phyloP scores from a whole-genome alignment of 306 rosid genomes.

The Vigna reflexopilosa region DNA sequence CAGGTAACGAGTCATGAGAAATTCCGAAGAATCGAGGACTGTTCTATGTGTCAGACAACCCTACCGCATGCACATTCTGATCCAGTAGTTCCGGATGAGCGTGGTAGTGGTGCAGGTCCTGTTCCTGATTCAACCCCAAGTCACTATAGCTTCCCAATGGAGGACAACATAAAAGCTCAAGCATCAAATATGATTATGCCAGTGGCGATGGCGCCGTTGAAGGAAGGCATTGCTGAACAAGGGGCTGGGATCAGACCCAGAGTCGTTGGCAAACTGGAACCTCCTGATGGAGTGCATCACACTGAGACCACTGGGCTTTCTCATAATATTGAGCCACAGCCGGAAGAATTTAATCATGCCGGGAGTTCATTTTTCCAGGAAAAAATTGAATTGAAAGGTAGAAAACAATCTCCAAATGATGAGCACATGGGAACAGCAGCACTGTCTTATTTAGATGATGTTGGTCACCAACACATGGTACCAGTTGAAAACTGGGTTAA shows the following conservation, averaged over 20 bases:
- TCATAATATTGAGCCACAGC: constrained; percentile 50
- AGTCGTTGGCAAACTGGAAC: constrained; percentile 56
- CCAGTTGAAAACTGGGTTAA: constrained; percentile 55
- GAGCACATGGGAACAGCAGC: constrained; percentile 49
- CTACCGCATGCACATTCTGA: constrained; percentile 92
- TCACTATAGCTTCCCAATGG: constrained; percentile 57
- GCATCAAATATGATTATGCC: constrained; percentile 51
- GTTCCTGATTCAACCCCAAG: constrained; percentile 58
- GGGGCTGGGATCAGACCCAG: constrained; percentile 53
- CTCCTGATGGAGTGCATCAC: constrained; percentile 51
- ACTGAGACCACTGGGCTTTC: constrained; percentile 44
- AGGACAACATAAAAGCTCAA: constrained; percentile 60
- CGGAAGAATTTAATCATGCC: constrained; percentile 45
- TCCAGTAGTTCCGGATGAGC: constrained; percentile 66
- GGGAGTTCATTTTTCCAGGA: constrained; percentile 48
- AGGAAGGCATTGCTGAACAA: constrained; percentile 59
- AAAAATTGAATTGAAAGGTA: constrained; percentile 52
- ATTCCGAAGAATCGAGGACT: constrained; percentile 58
- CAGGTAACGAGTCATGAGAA: constrained; percentile 59
- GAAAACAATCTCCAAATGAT: constrained; percentile 51
- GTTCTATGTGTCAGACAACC: constrained; percentile 75
- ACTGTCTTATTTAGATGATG: constrained; percentile 53
- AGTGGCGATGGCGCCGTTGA: constrained; percentile 49
- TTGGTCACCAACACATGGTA: constrained; percentile 42
- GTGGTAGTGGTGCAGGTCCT: constrained; percentile 45